A percentile compares a stretch with the other conserved stretches of the same genome.
Conservation (phyloP, 257 asterid genomes). For the Solanum chiquidenum region DNA sequence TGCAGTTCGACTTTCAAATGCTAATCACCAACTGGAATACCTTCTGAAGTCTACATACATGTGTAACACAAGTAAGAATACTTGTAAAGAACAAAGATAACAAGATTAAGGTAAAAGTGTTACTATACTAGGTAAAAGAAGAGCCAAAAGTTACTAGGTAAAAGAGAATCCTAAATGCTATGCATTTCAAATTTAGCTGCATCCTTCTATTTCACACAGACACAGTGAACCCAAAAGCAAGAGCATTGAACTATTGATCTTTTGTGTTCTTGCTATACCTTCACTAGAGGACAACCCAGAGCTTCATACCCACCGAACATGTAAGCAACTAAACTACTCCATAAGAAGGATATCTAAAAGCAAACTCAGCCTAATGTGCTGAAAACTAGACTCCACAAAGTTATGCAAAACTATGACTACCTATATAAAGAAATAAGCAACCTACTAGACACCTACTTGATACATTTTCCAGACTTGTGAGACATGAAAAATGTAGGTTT, state of each 20-base stretch:
- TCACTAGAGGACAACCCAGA: neutral
- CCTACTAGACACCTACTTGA: neutral
- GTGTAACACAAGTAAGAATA: neutral
- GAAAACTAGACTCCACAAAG: neutral
- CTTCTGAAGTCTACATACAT: neutral
- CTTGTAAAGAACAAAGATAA: neutral
- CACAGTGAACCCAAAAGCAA: neutral
- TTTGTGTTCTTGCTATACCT: neutral
- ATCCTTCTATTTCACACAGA: neutral
- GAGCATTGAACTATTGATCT: neutral
- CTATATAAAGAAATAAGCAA: neutral
- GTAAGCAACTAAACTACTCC: neutral
- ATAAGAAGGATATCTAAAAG: neutral
- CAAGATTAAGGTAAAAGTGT: neutral
- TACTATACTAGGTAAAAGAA: neutral
- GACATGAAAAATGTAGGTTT: neutral
- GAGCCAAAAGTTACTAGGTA: neutral
- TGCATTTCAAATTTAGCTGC: neutral
- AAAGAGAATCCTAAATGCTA: neutral
- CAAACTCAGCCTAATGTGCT: neutral
- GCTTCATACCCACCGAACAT: neutral
- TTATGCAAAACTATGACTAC: neutral
- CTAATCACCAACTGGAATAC: neutral
- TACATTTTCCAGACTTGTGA: neutral
- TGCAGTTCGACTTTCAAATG: neutral